These are phyloP conservation scores for Aspergillus aculeatus DNA, from an alignment of 2,329 filamentous ascomycete species.

Conservation along the genomic window DNA sequence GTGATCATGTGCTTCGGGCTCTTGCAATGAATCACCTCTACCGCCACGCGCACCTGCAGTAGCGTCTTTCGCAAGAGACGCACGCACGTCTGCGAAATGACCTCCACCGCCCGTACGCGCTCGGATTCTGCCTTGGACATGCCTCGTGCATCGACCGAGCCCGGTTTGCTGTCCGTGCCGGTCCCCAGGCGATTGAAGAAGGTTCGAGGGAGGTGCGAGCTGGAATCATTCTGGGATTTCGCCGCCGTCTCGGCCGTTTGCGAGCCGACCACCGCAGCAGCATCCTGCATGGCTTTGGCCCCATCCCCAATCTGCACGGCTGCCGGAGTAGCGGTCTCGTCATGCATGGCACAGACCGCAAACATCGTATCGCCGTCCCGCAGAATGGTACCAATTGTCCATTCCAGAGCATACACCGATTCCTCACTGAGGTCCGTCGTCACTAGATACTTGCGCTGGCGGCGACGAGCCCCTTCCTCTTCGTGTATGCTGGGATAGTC, in stretches of 20 bases:
- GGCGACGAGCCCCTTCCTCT: slow-evolving; percentile 73
- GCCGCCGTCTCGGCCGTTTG: slow-evolving; percentile 56
- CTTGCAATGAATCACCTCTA: slow-evolving; percentile 98
- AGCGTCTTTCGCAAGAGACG: slow-evolving; percentile 84
- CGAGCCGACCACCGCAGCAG: slow-evolving; percentile 65
- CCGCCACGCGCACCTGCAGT: slow-evolving; percentile 86
- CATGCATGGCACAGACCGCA: slow-evolving; percentile 89
- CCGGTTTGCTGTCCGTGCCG: slow-evolving; percentile 38
- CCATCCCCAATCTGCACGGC: slow-evolving; percentile 66
- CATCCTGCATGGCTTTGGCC: slow-evolving; percentile 71
- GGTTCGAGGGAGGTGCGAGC: slow-evolving; percentile 30
- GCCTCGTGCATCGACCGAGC: slow-evolving; percentile 51
- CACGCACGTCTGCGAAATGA: slow-evolving; percentile 81
- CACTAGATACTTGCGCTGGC: slow-evolving; percentile 88
- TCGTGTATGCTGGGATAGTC: slow-evolving; percentile 72
- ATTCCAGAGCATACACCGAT: slow-evolving; percentile 91
- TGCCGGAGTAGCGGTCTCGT: slow-evolving; percentile 59
- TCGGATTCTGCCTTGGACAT: slow-evolving; percentile 70
- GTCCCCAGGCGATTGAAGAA: slow-evolving; percentile 37
- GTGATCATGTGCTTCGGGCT: slow-evolving; percentile 94
- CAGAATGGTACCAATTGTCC: slow-evolving; percentile 93
- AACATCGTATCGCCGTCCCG: slow-evolving; percentile 92
- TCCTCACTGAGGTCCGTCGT: slow-evolving; percentile 93
- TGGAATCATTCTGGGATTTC: slow-evolving; percentile 38
- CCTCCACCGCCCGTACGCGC: slow-evolving; percentile 73